A percentile compares a stretch with the other conserved stretches of the same genome.
phyloP scores from a whole-genome alignment of 495 filamentous ascomycete genomes.

The Hapsidospora chrysogenum region DNA sequence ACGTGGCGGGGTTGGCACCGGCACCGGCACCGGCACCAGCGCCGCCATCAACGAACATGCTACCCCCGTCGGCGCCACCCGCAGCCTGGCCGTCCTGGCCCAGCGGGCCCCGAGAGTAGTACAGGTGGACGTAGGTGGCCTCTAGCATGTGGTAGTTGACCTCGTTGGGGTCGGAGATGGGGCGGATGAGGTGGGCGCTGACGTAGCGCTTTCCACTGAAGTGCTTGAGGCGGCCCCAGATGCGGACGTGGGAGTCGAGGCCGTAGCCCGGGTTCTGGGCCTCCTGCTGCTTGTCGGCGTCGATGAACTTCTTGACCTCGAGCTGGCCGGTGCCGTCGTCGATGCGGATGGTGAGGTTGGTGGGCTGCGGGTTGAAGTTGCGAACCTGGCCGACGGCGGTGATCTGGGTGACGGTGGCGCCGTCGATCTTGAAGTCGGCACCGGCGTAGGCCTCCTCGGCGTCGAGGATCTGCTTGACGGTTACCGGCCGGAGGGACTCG shows the following conservation, averaged over 20 bases:
- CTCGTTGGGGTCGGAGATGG: constrained; percentile 76
- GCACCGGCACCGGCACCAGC: constrained; percentile 12
- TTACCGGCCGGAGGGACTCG: constrained; percentile 77
- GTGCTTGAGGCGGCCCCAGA: constrained; percentile 60
- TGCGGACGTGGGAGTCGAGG: constrained; percentile 63
- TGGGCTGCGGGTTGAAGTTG: constrained; percentile 68
- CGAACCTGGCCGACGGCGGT: constrained; percentile 83
- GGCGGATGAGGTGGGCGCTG: constrained; percentile 61
- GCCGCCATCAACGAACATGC: constrained; percentile 33
- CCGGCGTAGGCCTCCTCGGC: constrained; percentile 57
- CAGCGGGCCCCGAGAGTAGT: constrained; percentile 60
- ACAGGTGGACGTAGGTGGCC: constrained; percentile 71
- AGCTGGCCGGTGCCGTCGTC: constrained; percentile 90
- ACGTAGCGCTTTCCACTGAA: constrained; percentile 71
- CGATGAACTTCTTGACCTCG: constrained; percentile 87
- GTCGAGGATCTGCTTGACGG: constrained; percentile 84
- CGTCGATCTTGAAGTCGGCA: constrained; percentile 60
- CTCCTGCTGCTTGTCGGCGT: constrained; percentile 39
- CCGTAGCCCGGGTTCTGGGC: constrained; percentile 16
- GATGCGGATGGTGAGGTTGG: constrained; percentile 79
- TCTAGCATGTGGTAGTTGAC: constrained; percentile 79
- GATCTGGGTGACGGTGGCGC: constrained; percentile 43
- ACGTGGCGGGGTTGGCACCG: constrained; percentile 2
- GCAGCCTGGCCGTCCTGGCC: constrained; percentile 19
- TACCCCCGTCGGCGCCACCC: constrained; percentile 23